Evolutionary conservation across 2,329 filamentous ascomycete genomes (phyloP), one percentile per base, ranked within the genome.

Genomic region (Grosmannia clavigera): DNA sequence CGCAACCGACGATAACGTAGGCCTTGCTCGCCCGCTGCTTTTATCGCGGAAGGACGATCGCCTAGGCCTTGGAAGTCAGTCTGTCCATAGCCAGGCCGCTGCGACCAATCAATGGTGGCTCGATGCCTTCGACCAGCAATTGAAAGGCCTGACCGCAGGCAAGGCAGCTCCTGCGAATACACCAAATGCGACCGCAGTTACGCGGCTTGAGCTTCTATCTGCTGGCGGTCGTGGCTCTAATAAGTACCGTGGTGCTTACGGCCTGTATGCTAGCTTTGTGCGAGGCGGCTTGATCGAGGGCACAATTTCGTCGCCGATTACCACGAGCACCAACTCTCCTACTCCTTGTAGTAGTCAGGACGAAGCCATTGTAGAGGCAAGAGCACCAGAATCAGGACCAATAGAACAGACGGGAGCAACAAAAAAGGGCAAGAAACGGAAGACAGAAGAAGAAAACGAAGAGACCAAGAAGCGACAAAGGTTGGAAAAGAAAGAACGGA

Each of bases 31-130:
- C 66, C 92, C 92, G 5, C 81, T 97, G 33, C 83, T 95, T 46
- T 81, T 96, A 60, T 85, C 87, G 61, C 86, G 88, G 67, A 95
- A 95, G 73, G 81, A 86, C 67, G 88, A 95, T 71, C 87, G 81
- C 33, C 79, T 88, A 58, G 92, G 92, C 29, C 77, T 97, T 5
- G 92, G 92, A 59, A 85, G 88, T 70, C 90, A 89, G 71, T 77
- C 79, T 61, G 79, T 83, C 61, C 81, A 84, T 64, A 78, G 78
- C 65, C 81, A 79, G 33, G 82, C 80, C 66, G 79, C 79, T 63
- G 82, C 80, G 27, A 82, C 79, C 66, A 92, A 96, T 70, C 91
- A 96, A 71, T 99, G 94, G 94, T 99, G 94, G 94, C 80, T 96
- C 73, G 87, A 90, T 61, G 94, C 94, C 12, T 96, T 96, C 66